A percentile compares a stretch with the other conserved stretches of the same genome.
phyloP scores from a whole-genome alignment of 441 rosid genomes.

The Bocquillonia castaneifolia region DNA sequence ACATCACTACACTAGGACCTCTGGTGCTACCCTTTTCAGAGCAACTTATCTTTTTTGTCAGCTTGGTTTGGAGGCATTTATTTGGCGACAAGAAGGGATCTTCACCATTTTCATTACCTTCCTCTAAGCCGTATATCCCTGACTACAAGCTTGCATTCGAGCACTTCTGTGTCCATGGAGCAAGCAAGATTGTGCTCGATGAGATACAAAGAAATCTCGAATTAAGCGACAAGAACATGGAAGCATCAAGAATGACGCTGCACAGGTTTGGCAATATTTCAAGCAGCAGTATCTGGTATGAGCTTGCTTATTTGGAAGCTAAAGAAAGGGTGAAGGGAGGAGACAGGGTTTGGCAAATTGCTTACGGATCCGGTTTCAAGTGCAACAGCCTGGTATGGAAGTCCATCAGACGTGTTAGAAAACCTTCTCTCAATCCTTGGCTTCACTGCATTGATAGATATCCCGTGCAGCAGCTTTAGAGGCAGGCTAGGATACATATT shows the following conservation, averaged over 20 bases:
- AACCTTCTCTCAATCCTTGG: conserved; percentile 72
- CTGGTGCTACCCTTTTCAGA: conserved; percentile 86
- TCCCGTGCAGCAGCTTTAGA: conserved; percentile 31
- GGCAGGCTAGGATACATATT: neutral
- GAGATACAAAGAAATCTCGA: conserved; percentile 82
- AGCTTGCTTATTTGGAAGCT: conserved; percentile 81
- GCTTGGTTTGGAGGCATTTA: conserved; percentile 46
- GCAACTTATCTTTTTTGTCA: conserved; percentile 72
- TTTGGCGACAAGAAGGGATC: conserved; percentile 23
- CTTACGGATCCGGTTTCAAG: conserved; percentile 89
- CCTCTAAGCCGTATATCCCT: conserved; percentile 73
- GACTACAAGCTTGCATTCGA: conserved; percentile 91
- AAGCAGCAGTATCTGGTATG: conserved; percentile 86
- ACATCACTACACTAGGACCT: conserved; percentile 90
- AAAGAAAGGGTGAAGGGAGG: conserved; percentile 70
- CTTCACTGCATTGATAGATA: conserved; percentile 59
- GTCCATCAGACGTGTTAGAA: conserved; percentile 57
- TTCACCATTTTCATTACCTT: conserved; percentile 22
- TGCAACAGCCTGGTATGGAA: conserved; percentile 88
- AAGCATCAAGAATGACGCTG: conserved; percentile 78
- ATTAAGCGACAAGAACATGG: conserved; percentile 67
- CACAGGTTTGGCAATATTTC: conserved; percentile 87
- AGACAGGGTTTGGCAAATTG: conserved; percentile 80
- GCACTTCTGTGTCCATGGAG: conserved; percentile 81
- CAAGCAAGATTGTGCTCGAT: conserved; percentile 69